Conservation (phyloP, 2,329 filamentous ascomycete species). For the Fusarium odoratissimum region DNA sequence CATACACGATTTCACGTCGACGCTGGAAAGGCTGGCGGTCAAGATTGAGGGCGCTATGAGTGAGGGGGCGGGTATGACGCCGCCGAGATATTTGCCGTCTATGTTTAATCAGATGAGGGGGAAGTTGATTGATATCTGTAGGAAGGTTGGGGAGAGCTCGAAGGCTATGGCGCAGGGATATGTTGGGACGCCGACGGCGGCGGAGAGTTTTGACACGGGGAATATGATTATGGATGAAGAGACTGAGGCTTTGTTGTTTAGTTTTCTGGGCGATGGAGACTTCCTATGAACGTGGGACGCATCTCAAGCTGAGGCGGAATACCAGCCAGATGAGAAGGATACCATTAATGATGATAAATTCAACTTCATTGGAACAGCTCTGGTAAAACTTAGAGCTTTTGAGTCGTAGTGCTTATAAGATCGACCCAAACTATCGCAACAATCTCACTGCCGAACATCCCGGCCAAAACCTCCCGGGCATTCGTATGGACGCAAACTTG, state of each 20-base stretch:
- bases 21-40: neutral
- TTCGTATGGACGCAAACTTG: neutral
- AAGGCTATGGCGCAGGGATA: neutral
- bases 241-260: neutral
- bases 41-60: conserved; percentile 8
- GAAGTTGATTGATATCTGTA: neutral
- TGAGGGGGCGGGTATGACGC: neutral
- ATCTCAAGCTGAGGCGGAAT: neutral
- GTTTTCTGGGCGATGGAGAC: neutral
- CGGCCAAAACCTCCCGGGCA: neutral
- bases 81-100: neutral
- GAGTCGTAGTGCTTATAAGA: neutral
- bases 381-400: rapidly evolving
- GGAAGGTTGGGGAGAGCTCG: conserved; percentile 1
- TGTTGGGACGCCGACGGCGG: neutral
- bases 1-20: neutral
- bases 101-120: neutral
- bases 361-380: rapidly evolving
- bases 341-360: rapidly evolving
- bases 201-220: neutral
- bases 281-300: neutral
- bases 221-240: conserved; percentile 4
- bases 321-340: neutral
- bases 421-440: neutral
- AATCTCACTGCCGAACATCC: neutral